phyloP scores from a whole-genome alignment of 2,329 filamentous ascomycete species.

The Macroventuria anomochaeta region DNA sequence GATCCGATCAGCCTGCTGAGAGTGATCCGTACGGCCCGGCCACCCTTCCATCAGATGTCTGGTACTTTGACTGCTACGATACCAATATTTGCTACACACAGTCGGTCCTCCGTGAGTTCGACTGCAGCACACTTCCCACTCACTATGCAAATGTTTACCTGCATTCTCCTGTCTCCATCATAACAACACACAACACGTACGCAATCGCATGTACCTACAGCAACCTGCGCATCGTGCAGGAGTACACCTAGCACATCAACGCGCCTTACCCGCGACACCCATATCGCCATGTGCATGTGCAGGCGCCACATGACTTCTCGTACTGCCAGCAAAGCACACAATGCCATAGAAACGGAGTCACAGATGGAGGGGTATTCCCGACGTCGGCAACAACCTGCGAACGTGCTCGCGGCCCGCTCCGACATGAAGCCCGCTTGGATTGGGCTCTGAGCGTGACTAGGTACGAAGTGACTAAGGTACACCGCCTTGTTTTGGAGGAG shows the following conservation, averaged over 20 bases:
- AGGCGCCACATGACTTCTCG: constrained; percentile 9
- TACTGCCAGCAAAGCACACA: constrained; percentile 5
- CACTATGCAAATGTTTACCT: too few relatives aligned
- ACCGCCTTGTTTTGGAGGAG: too few relatives aligned
- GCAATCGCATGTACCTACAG: constrained; percentile 11
- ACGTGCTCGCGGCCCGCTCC: constrained; percentile 4
- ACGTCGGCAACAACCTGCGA: constrained; percentile 2
- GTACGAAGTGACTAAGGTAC: constrained; percentile 3
- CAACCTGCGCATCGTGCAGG: not conserved
- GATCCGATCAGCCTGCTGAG: not conserved
- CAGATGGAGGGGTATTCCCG: constrained; percentile 4
- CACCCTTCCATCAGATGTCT: not conserved
- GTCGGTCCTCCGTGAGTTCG: too few relatives aligned
- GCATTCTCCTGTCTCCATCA: not conserved
- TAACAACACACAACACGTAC: constrained; percentile 6
- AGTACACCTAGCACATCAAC: not conserved
- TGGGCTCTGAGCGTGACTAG: constrained; percentile 2
- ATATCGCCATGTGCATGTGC: constrained; percentile 4
- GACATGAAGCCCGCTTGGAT: not conserved
- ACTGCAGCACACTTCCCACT: too few relatives aligned
- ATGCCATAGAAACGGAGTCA: constrained; percentile 1
- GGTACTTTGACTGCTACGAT: not conserved
- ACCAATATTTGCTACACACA: too few relatives aligned
- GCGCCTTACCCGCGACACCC: constrained; percentile 14
- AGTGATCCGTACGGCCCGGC: not conserved